These are phyloP conservation scores for Talaromyces adpressus DNA, from an alignment of 495 filamentous ascomycete genomes.

Conservation along the genomic window DNA sequence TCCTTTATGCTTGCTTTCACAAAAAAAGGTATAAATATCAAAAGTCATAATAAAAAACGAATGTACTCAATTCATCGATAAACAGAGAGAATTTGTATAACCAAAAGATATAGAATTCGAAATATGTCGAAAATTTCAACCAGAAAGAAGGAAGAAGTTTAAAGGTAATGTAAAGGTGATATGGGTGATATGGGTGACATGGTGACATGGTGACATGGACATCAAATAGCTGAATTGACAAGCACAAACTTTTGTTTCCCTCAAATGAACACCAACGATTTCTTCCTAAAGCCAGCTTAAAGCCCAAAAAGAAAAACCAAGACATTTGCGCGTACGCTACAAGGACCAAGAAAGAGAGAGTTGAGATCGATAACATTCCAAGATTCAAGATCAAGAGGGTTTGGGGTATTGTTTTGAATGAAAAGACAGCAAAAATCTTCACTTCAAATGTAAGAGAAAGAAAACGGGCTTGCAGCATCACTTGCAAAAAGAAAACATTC, in stretches of 20 bases:
- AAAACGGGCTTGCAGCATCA: conserved; percentile 6
- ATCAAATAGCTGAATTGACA: not conserved
- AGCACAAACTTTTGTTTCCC: conserved; percentile 6
- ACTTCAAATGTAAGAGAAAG: conserved; percentile 5
- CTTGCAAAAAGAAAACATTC: conserved; percentile 4
- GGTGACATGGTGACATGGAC: not conserved
- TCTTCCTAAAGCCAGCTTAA: not conserved
- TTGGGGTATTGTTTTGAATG: conserved; percentile 9
- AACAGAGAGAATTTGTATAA: not conserved
- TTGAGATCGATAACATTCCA: conserved; percentile 7
- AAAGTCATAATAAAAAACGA: not conserved
- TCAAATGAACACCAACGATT: not conserved
- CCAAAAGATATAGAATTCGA: not conserved
- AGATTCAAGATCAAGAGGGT: conserved; percentile 3
- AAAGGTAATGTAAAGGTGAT: not conserved
- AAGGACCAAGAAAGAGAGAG: conserved; percentile 6
- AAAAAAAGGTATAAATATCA: not conserved
- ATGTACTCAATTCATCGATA: not conserved
- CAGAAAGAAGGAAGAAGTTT: not conserved
- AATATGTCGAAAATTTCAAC: not conserved
- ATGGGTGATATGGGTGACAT: not conserved
- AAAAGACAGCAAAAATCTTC: conserved; percentile 9
- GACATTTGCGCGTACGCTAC: conserved; percentile 10
- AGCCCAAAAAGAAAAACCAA: conserved; percentile 1
- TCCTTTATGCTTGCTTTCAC: not conserved